These are phyloP conservation scores for Aureobasidium sp. DNA, from an alignment of 2,329 filamentous ascomycete genomes.

Conservation along the genomic window DNA sequence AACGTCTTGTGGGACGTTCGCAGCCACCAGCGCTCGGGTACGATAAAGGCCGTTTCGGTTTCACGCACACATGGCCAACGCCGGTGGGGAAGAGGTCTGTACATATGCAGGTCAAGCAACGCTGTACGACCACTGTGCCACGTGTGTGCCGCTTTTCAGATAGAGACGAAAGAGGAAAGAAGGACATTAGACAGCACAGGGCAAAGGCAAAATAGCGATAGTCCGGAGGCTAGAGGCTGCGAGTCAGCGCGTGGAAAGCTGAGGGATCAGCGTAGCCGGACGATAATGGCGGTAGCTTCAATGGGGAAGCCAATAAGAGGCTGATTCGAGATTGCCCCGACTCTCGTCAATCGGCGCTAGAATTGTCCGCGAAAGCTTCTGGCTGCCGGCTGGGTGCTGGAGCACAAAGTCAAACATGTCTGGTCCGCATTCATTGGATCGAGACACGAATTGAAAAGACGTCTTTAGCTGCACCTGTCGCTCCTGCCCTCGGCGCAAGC, in stretches of 20 bases:
- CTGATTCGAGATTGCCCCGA: not conserved
- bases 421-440: not conserved
- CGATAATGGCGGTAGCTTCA: not conserved
- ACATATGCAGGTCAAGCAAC: constrained; percentile 1
- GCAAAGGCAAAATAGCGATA: constrained; percentile 6
- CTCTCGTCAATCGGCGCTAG: constrained; percentile 5
- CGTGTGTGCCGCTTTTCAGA: not conserved
- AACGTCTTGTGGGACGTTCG: not conserved
- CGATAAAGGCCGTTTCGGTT: not conserved
- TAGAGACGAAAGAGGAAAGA: not conserved
- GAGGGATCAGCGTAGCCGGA: not conserved
- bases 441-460: constrained; percentile 12
- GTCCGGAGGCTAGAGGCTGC: not conserved
- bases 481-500: constrained; percentile 1
- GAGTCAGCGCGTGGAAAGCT: constrained; percentile 7
- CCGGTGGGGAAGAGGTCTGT: not conserved
- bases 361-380: constrained; percentile 6
- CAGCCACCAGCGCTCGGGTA: not conserved
- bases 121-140: not conserved
- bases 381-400: not conserved
- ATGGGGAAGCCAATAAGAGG: constrained; percentile 1
- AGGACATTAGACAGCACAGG: constrained; percentile 1
- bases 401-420: constrained; percentile 9
- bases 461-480: constrained; percentile 11
- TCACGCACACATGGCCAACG: constrained; percentile 9